Conservation (phyloP, 139 green algal species). For the Zygnema cylindricum region DNA sequence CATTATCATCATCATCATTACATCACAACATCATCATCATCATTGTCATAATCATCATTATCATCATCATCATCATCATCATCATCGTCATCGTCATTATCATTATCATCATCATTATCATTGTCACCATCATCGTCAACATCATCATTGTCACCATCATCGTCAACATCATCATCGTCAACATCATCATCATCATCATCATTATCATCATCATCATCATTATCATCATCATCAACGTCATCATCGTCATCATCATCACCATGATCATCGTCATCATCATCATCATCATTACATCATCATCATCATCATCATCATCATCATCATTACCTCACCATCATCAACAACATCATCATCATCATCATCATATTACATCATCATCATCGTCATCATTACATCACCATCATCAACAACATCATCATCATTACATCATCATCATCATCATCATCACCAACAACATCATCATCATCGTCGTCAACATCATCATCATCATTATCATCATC, state of each 20-base stretch:
- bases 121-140: conserved; percentile 36
- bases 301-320: conserved; percentile 23
- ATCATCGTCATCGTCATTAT: conserved; percentile 36
- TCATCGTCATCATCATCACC: conserved; percentile 15
- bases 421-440: too few relatives aligned
- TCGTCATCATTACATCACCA: too few relatives aligned
- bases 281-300: conserved; percentile 23
- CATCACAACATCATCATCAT: too few relatives aligned
- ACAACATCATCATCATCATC: too few relatives aligned
- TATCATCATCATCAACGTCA: too few relatives aligned
- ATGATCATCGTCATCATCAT: conserved; percentile 30
- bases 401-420: too few relatives aligned
- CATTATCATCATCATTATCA: conserved; percentile 37
- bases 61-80: conserved; percentile 30
- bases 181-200: conserved; percentile 33
- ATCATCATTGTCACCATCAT: conserved; percentile 10
- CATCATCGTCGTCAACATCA: too few relatives aligned
- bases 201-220: conserved; percentile 8
- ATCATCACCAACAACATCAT: too few relatives aligned
- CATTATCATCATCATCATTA: neutral
- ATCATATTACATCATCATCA: too few relatives aligned
- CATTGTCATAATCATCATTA: too few relatives aligned
- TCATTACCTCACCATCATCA: too few relatives aligned
- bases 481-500: too few relatives aligned
- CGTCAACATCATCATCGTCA: conserved; percentile 22